Evolutionary conservation across 345 rosid species (phyloP).

Genomic region (Dovyalis caffra): DNA sequence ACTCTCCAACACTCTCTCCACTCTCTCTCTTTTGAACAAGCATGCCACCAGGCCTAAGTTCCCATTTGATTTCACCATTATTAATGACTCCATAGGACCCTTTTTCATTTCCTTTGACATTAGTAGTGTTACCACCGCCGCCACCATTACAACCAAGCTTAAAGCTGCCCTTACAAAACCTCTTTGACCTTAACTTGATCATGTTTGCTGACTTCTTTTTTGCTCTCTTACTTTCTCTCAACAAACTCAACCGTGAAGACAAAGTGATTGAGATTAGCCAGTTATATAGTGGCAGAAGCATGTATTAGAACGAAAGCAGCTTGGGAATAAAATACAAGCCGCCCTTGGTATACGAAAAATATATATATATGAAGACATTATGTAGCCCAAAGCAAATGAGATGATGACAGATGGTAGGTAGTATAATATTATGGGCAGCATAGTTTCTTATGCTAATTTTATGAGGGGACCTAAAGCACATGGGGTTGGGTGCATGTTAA

Average conservation of each 20-base stretch:
- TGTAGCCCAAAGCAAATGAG: not conserved
- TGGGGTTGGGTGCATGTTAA: slow-evolving; percentile 32
- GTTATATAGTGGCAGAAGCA: not conserved
- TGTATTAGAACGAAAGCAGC: not conserved
- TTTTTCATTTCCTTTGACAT: slow-evolving; percentile 32
- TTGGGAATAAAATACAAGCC: not conserved
- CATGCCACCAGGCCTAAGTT: slow-evolving; percentile 88
- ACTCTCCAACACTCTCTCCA: slow-evolving; percentile 37
- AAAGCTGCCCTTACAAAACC: slow-evolving; percentile 24
- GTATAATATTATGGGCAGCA: slow-evolving; percentile 15
- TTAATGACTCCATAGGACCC: slow-evolving; percentile 19
- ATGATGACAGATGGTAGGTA: slow-evolving; percentile 20
- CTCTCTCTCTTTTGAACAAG: slow-evolving; percentile 79
- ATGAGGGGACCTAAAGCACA: slow-evolving; percentile 35
- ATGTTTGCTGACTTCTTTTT: not conserved
- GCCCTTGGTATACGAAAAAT: not conserved
- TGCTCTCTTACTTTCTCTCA: not conserved
- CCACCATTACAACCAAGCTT: slow-evolving; percentile 46
- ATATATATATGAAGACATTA: not conserved
- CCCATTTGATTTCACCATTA: slow-evolving; percentile 73
- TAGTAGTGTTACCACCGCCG: slow-evolving; percentile 7
- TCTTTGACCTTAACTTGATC: slow-evolving; percentile 2
- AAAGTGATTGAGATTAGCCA: not conserved
- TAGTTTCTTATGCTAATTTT: slow-evolving; percentile 22
- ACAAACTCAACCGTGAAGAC: not conserved